Evolutionary conservation across 495 filamentous ascomycete species (phyloP), one percentile per base, ranked within the genome.

Genomic region (Aspergillus diversus): DNA sequence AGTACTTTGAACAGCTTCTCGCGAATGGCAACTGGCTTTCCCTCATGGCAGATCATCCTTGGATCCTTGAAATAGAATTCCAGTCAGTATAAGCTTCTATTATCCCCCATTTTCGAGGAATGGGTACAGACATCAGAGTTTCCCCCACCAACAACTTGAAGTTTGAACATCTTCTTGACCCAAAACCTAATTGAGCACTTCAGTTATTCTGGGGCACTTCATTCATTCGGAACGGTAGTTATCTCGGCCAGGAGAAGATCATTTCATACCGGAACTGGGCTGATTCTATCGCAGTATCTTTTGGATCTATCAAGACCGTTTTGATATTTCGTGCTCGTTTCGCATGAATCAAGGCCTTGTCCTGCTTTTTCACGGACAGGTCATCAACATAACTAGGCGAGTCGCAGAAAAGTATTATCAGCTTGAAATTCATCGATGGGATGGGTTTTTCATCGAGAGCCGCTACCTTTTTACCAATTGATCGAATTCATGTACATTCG

Each of bases 151-250:
- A 79, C 73, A 21, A 71, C 59, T 57, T 78, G 71, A 49, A 85
- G 73, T 52, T 81, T 80, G 69, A 86, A 86, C 84, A 86, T 86
- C 65, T 86, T 86, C 63, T 86, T 86, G 15, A 83, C 83, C 84
- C 84, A 86, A 63, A 86, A 86, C 37, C 84, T 84, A 63, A 53
- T 33, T 17, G 5, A 33, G 39, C 13, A 7, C 4, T 27, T 75
- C 60, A 74, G 66, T 34, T 58, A 47, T 16, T 15, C 42, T 7
- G 39, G n/a, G 37, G 21, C 1, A 17, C 11, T 7, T 61, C 11
- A 33, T 46, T 65, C n/a, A 4, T 43, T 43, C n/a, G 8, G 8
- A 15, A 13, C 39, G 11, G 39, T 4, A 11, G 50, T 16, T 21
- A 49, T 39, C 16, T 34, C 34, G 8, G n/a, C n/a, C 47, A 49